Percentiles rank a stretch among this genome's conserved stretches.
Conservation (phyloP, 176 grass and related monocot genomes). For the Ensete ventricosum region DNA sequence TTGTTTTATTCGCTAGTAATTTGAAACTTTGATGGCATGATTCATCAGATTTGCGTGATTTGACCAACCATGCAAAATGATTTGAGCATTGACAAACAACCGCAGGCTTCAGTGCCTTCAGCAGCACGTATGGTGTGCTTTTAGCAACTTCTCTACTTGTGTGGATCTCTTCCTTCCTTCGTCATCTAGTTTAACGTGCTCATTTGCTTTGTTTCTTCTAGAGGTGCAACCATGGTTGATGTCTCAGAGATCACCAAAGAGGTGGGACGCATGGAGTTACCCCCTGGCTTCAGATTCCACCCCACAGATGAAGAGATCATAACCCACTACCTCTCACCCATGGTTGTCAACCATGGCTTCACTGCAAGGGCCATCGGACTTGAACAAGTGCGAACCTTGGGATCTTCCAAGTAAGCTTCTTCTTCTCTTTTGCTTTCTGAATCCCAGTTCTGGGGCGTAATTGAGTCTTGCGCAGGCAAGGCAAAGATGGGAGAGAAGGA, state of each 20-base stretch:
- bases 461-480: neutral
- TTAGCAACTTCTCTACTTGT: too few species aligned
- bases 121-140: too few species aligned
- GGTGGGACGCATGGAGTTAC: slow-evolving; percentile 24
- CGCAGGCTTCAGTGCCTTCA: too few species aligned
- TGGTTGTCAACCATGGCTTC: neutral
- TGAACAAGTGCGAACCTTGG: neutral
- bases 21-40: too few species aligned
- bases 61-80: too few species aligned
- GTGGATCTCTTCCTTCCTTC: too few species aligned
- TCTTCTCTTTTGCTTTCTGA: too few species aligned
- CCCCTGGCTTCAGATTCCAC: slow-evolving; percentile 89
- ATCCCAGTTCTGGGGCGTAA: neutral
- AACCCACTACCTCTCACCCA: neutral
- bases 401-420: neutral
- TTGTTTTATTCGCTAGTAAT: too few species aligned
- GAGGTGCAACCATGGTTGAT: slow-evolving; percentile 12
- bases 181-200: too few species aligned
- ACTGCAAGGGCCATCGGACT: neutral
- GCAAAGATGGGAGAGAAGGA: neutral
- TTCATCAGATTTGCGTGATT: too few species aligned
- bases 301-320: slow-evolving; percentile 84
- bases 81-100: too few species aligned
- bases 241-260: slow-evolving; percentile 9
- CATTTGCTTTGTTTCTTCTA: too few species aligned